Evolutionary conservation across 192 early-diverging fungal species (phyloP).

Genomic region (Geranomyces michiganensis): DNA sequence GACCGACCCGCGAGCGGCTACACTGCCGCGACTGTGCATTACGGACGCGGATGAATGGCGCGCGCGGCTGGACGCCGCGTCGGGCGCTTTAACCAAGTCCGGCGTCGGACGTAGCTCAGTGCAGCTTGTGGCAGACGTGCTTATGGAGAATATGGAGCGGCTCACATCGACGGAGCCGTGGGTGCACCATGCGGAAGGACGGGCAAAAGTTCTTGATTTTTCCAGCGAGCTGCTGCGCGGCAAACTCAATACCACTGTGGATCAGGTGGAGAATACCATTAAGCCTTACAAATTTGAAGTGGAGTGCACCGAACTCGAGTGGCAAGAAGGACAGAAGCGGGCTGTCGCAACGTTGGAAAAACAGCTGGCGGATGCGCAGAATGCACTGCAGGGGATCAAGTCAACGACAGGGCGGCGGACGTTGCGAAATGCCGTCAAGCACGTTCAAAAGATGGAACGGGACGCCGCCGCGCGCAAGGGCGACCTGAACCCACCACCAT

Average conservation of each 20-base stretch:
- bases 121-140: constrained; percentile 87
- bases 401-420: constrained; percentile 74
- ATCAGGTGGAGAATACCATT: constrained; percentile 98
- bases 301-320: constrained; percentile 88
- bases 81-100: constrained; percentile 89
- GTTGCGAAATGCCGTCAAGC: constrained; percentile 81
- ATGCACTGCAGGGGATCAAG: constrained; percentile 72
- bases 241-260: constrained; percentile 87
- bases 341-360: constrained; percentile 74
- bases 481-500: not conserved
- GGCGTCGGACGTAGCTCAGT: constrained; percentile 91
- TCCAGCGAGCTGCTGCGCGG: constrained; percentile 81
- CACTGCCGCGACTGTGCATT: constrained; percentile 61
- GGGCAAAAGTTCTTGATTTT: constrained; percentile 77
- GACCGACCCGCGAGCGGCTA: constrained; percentile 72
- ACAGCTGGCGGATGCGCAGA: constrained; percentile 77
- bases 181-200: constrained; percentile 80
- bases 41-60: constrained; percentile 74
- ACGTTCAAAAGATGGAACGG: constrained; percentile 72
- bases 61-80: constrained; percentile 78
- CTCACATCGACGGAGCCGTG: constrained; percentile 80
- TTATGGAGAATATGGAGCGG: constrained; percentile 81
- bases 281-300: constrained; percentile 99
- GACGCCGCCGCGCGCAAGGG: constrained; percentile 38
- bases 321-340: constrained; percentile 86